Conservation (phyloP, 352 stramenopile species). For the Phytophthora brassicae region DNA sequence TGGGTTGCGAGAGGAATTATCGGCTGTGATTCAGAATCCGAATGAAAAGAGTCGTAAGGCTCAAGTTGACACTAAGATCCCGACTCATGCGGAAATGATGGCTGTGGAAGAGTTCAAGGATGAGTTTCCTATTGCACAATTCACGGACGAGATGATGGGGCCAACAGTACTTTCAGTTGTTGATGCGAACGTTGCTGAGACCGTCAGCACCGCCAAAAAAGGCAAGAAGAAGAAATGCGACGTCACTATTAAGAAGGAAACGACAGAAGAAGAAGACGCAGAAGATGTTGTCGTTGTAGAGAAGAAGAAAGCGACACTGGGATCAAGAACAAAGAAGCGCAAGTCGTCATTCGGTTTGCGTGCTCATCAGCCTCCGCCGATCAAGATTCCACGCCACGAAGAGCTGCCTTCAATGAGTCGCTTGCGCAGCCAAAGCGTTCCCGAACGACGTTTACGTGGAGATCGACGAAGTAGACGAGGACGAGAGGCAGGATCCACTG, state of each 20-base stretch:
- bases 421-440: slow-evolving; percentile 47
- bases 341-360: slow-evolving; percentile 32
- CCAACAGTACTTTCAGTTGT: slow-evolving; percentile 5
- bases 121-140: slow-evolving; percentile 18
- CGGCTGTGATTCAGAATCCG: slow-evolving; percentile 80
- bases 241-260: slow-evolving; percentile 9
- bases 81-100: slow-evolving; percentile 21
- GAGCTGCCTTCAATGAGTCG: slow-evolving; percentile 38
- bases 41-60: slow-evolving; percentile 85
- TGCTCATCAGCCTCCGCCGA: slow-evolving; percentile 46
- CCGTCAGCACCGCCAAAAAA: slow-evolving; percentile 10
- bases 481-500: slow-evolving; percentile 8
- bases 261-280: not conserved
- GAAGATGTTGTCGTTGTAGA: not conserved
- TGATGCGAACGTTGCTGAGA: not conserved
- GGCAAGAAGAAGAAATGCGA: slow-evolving; percentile 28
- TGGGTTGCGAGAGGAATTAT: slow-evolving; percentile 64
- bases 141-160: slow-evolving; percentile 17
- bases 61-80: slow-evolving; percentile 55
- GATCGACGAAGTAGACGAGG: slow-evolving; percentile 25
- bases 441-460: slow-evolving; percentile 33
- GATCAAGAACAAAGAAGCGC: slow-evolving; percentile 32
- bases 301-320: slow-evolving; percentile 5
- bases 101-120: slow-evolving; percentile 9
- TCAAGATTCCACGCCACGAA: slow-evolving; percentile 64